Conservation (phyloP, 805 yeast species). For the Teunomyces aglyptinius region DNA sequence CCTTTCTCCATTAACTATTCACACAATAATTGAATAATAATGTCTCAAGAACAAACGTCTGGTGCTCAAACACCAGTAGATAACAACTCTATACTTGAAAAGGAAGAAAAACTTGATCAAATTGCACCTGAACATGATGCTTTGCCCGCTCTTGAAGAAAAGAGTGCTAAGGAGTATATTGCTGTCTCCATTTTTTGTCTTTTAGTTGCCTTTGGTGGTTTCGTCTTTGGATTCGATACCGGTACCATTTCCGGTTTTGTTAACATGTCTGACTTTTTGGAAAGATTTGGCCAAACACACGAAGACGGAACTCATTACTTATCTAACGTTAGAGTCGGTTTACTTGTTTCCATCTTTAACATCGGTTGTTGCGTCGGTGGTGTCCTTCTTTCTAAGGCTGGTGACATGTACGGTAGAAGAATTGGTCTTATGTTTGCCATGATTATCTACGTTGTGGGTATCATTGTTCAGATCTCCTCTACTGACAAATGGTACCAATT, state of each 20-base stretch:
- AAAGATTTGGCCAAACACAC: conserved; percentile 19
- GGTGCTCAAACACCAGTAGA: conserved; percentile 35
- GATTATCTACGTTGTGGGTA: conserved; percentile 27
- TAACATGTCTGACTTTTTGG: conserved; percentile 23
- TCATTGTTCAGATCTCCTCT: conserved; percentile 24
- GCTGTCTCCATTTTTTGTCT: conserved; percentile 30
- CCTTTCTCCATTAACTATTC: background rate
- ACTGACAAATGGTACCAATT: conserved; percentile 23
- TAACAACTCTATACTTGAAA: conserved; percentile 23
- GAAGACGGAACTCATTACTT: conserved; percentile 18
- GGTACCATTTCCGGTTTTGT: conserved; percentile 33
- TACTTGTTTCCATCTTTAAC: conserved; percentile 28
- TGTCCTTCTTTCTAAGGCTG: conserved; percentile 21
- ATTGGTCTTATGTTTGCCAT: conserved; percentile 25
- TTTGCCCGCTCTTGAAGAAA: conserved; percentile 25
- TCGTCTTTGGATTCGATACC: conserved; percentile 29
- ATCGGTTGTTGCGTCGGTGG: conserved; percentile 32
- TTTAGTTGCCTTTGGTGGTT: conserved; percentile 30
- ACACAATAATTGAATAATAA: conserved; percentile 7
- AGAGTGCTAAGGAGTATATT: conserved; percentile 30
- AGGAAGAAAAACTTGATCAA: conserved; percentile 18
- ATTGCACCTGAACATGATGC: conserved; percentile 4
- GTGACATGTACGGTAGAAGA: conserved; percentile 27
- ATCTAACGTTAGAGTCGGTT: conserved; percentile 24
- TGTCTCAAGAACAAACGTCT: conserved; percentile 26